These are phyloP conservation scores for Rhizoctonia solani DNA, from an alignment of 1,284 basidiomycete genomes.

Conservation along the genomic window DNA sequence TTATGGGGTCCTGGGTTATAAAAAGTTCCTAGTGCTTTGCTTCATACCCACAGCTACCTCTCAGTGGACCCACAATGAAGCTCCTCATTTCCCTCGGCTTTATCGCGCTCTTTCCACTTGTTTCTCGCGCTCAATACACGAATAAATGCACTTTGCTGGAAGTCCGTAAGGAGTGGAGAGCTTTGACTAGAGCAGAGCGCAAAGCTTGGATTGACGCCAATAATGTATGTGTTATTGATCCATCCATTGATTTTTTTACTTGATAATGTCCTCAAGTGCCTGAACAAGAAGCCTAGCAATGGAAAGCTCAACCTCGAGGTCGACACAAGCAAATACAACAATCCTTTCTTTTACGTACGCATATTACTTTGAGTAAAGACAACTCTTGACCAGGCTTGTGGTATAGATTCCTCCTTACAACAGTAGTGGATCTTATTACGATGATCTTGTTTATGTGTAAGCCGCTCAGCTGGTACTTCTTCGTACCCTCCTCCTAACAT, in stretches of 20 bases:
- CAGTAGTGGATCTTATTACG: not conserved
- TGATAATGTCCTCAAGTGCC: not conserved
- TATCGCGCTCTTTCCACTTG: not conserved
- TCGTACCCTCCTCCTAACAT: not conserved
- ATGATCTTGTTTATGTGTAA: slow-evolving; percentile 3
- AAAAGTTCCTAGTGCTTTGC: too few relatives aligned
- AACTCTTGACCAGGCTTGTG: not conserved
- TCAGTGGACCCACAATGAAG: too few relatives aligned
- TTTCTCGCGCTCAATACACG: not conserved
- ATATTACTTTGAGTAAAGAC: not conserved
- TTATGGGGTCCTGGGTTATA: too few relatives aligned
- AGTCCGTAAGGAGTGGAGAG: slow-evolving; percentile 5
- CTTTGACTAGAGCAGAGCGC: not conserved
- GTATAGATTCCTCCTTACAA: not conserved
- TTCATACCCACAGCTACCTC: too few relatives aligned
- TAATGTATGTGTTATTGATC: not conserved
- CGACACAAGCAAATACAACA: not conserved
- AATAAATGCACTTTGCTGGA: not conserved
- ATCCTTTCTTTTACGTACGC: not conserved
- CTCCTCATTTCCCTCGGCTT: not conserved
- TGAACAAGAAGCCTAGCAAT: slow-evolving; percentile 1
- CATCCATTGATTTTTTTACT: not conserved
- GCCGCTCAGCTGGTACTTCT: not conserved
- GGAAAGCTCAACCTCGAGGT: slow-evolving; percentile 2
- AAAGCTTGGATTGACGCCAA: slow-evolving; percentile 5